Evolutionary conservation across 306 rosid genomes (phyloP), one percentile per base, ranked within the genome.

Genomic region (Quercus variabilis): DNA sequence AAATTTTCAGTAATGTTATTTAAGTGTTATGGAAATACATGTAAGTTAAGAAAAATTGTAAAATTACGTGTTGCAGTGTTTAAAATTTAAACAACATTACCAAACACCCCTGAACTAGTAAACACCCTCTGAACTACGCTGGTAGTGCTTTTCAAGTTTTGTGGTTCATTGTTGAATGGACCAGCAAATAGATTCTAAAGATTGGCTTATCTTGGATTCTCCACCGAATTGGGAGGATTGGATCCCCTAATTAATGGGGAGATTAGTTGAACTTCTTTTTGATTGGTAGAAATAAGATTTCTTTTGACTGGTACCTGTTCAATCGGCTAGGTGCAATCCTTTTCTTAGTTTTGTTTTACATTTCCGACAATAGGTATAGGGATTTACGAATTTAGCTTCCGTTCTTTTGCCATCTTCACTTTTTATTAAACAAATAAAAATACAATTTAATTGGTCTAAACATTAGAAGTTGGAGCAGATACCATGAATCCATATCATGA

Each of bases 21-120:
- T 38, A 38, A 38, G 0, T 38, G 0, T 2, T 7, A 38, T 38
- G 0, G 0, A 38, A 7, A 38, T 38, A 38, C 0, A 0, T 8
- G 1, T 38, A 0, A 0, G 2, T 38, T 38, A 38, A 38, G 7
- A 38, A 38, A 0, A 7, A 0, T 38, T 38, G 1, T 38, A 10
- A 2, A 38, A 38, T 0, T 38, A 38, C 0, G 2, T 6, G 9
- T 7, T 38, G 3, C 0, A 0, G 2, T 38, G 0, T 38, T 38
- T 38, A 7, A 38, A 38, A 0, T 38, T 7, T 38, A 7, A 38
- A 38, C 3, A 38, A 38, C 2, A 2, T 8, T 38, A 0, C 1
- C 46, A 8, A 38, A 0, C 46, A 38, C 11, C 2, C 7, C 43
- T 0, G 38, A 6, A 38, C 43, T 6, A 38, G 46, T 6, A 38